Evolutionary conservation across 1,284 basidiomycete genomes (phyloP), one percentile per base, ranked within the genome.

Genomic region (Ustilago nuda): DNA sequence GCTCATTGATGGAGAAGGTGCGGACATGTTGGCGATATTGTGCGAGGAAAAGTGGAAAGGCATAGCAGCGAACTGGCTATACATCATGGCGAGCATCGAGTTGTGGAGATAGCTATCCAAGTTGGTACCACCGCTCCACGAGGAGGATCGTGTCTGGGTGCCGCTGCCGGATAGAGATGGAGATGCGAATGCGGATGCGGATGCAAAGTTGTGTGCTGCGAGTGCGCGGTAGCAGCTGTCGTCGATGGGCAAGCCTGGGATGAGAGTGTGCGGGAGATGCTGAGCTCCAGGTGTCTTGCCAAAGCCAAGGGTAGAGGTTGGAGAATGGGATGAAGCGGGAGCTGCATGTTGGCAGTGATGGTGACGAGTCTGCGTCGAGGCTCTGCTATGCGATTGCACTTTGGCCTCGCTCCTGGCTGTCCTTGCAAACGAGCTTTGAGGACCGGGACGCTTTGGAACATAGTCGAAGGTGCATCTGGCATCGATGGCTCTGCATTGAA

Each of bases 401-500:
- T 66, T 45, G 6, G 66, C 65, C 30, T 78, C 59, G 15, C 60
- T 45, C 19, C 66, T 57, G 1, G 73, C 77, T 8, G 67, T 73
- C 52, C 69, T 68, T 27, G 66, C 77, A 60, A 75, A 75, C 5
- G 71, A 75, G 63, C 71, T 77, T 53, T 78, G 74, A 5, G 78
- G 78, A 19, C 78, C 78, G 8, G 78, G 75, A 3, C 76, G 65
- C 45, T 78, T 79, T 32, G 66, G 76, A 32, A 79, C 51, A 54
- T 79, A 79, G 71, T 79, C 75, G 30, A 77, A 79, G 7, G 70
- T 74, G 61, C 78, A 79, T 33, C 63, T 72, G 43, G 66, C 72
- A 33, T 78, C 78, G 55, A 77, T 74, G 41, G 69, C 70, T 35
- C 72, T 67, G 33, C 78, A 79, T 61, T 77, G 78, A 12, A 77